Evolutionary conservation across 495 filamentous ascomycete genomes (phyloP).

Genomic region (Massariosphaeria phaeospora): DNA sequence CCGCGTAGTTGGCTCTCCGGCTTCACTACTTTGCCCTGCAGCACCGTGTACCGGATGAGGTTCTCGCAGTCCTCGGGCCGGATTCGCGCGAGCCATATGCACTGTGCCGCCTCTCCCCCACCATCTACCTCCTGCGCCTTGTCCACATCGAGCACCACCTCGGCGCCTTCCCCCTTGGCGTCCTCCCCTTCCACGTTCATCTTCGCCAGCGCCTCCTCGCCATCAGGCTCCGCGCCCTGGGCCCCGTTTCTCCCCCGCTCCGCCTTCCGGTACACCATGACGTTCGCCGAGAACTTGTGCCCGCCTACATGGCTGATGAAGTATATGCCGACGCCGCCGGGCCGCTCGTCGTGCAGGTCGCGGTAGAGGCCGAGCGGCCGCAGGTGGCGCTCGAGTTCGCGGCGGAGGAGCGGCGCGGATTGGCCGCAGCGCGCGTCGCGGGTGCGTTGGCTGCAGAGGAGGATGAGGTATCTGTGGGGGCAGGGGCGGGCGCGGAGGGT

Average conservation of each 20-base stretch:
- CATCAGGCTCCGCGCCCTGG: no score
- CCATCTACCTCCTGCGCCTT: slow-evolving; percentile 41
- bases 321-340: slow-evolving; percentile 88
- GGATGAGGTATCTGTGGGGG: slow-evolving; percentile 78
- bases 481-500: slow-evolving; percentile 62
- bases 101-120: slow-evolving; percentile 62
- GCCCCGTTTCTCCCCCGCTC: slow-evolving; percentile 34
- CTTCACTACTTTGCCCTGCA: slow-evolving; percentile 93
- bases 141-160: slow-evolving; percentile 34
- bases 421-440: slow-evolving; percentile 94
- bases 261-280: slow-evolving; percentile 76
- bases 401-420: slow-evolving; percentile 76
- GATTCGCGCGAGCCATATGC: slow-evolving; percentile 90
- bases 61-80: slow-evolving; percentile 91
- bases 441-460: slow-evolving; percentile 88
- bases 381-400: slow-evolving; percentile 86
- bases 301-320: slow-evolving; percentile 96
- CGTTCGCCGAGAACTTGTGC: slow-evolving; percentile 88
- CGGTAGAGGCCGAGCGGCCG: slow-evolving; percentile 78
- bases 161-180: slow-evolving; percentile 28
- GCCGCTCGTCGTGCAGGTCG: slow-evolving; percentile 77
- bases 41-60: slow-evolving; percentile 79
- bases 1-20: slow-evolving; percentile 75
- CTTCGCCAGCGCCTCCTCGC: slow-evolving; percentile 19
- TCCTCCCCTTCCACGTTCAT: slow-evolving; percentile 24